A percentile compares a stretch with the other conserved stretches of the same genome.
Conservation (phyloP, 208 protist genomes). For the Angomonas ambiguus region DNA sequence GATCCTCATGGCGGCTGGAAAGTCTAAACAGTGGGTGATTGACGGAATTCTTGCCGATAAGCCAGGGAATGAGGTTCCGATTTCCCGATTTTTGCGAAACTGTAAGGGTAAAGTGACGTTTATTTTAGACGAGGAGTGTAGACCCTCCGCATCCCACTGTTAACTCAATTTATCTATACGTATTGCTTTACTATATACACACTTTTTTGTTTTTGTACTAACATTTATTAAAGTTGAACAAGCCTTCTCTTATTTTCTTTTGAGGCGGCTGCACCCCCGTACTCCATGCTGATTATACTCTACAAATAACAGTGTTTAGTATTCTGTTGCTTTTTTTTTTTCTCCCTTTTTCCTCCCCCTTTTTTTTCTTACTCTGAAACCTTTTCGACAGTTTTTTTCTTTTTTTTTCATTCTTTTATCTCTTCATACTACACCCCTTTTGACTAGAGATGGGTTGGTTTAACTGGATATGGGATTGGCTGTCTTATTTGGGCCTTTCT, state of each 20-base stretch:
- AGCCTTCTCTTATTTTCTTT: too few relatives aligned
- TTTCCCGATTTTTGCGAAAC: constrained; percentile 57
- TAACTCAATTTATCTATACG: constrained; percentile 6
- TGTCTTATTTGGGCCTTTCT: constrained; percentile 89
- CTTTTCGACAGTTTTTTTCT: background rate
- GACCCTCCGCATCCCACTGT: background rate
- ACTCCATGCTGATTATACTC: background rate
- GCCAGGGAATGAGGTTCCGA: constrained; percentile 18
- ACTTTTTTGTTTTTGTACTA: background rate
- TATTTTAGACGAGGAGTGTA: constrained; percentile 34
- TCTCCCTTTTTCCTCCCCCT: background rate
- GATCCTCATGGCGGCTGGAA: constrained; percentile 57
- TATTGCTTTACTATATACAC: background rate
- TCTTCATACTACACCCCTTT: too few relatives aligned
- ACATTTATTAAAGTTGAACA: background rate
- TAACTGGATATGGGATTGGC: constrained; percentile 91
- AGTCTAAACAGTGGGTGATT: constrained; percentile 73
- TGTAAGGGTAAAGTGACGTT: constrained; percentile 65
- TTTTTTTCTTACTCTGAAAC: too few relatives aligned
- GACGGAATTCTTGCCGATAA: constrained; percentile 36
- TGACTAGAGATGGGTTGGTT: constrained; percentile 68
- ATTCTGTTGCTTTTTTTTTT: constrained; percentile 5
- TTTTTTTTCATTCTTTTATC: background rate
- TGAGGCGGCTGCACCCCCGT: too few relatives aligned
- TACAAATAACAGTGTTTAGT: background rate